Conservation (phyloP, 1,284 basidiomycete species). For the Apiotrichum gamsii region DNA sequence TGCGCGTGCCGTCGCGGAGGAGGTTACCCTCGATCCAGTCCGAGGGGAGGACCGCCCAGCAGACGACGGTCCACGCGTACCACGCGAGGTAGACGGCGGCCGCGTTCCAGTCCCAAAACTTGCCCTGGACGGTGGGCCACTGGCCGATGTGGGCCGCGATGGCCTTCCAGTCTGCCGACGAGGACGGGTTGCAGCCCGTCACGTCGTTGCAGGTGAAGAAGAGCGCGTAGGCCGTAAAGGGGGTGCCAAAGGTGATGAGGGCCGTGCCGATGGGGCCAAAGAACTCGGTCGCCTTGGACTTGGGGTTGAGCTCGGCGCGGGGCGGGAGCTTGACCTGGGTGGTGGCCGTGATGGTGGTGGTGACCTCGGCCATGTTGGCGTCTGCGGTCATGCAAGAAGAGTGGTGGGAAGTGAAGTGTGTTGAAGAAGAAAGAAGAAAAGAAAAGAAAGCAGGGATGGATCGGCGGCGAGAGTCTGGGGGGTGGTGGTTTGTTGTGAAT, state of each 20-base stretch:
- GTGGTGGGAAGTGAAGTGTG: not conserved
- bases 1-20: constrained; percentile 69
- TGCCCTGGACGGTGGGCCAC: constrained; percentile 36
- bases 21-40: constrained; percentile 73
- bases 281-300: constrained; percentile 67
- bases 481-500: too few species aligned
- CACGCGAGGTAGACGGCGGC: constrained; percentile 72
- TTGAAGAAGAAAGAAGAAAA: not conserved
- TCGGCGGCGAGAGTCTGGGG: not conserved
- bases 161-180: constrained; percentile 13
- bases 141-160: constrained; percentile 15
- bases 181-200: constrained; percentile 57
- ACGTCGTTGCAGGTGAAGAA: constrained; percentile 79
- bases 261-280: constrained; percentile 75
- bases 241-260: constrained; percentile 66
- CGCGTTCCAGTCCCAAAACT: constrained; percentile 75
- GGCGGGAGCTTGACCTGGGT: constrained; percentile 41
- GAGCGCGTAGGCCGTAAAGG: constrained; percentile 68
- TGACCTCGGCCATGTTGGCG: constrained; percentile 9
- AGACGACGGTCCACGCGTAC: constrained; percentile 78
- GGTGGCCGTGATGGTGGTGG: constrained; percentile 43
- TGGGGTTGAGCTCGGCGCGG: constrained; percentile 47
- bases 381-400: not conserved
- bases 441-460: not conserved
- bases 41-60: constrained; percentile 82